phyloP scores from a whole-genome alignment of 1,284 basidiomycete species.

The Xerocomus minutiporus region DNA sequence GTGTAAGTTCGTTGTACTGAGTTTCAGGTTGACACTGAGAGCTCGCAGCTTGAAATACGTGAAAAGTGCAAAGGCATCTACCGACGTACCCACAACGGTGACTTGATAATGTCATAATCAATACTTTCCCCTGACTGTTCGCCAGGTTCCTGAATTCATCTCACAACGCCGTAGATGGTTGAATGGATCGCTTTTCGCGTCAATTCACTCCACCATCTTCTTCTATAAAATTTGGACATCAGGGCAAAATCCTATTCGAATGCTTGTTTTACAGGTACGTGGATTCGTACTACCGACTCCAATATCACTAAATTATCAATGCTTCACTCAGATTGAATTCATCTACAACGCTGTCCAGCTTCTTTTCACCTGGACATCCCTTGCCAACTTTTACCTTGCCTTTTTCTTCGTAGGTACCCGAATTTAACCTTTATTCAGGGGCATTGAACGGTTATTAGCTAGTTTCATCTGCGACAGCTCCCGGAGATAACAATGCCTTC shows the following conservation, averaged over 20 bases:
- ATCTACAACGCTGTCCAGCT: conserved; percentile 79
- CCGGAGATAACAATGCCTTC: conserved; percentile 63
- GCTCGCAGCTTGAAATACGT: conserved; percentile 74
- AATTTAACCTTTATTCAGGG: conserved; percentile 1
- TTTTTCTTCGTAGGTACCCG: conserved; percentile 68
- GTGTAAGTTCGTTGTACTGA: conserved; percentile 45
- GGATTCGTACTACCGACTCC: neutral
- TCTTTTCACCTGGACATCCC: conserved; percentile 78
- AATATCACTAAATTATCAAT: neutral
- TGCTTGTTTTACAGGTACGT: conserved; percentile 66
- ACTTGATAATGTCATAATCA: conserved; percentile 5
- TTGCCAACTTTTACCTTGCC: conserved; percentile 80
- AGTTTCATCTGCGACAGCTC: conserved; percentile 70
- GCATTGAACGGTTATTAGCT: conserved; percentile 40
- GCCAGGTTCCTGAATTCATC: conserved; percentile 78
- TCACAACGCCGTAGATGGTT: conserved; percentile 88
- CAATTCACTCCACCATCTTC: conserved; percentile 80
- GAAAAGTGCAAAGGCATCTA: conserved; percentile 85
- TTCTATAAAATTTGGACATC: conserved; percentile 86
- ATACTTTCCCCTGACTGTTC: neutral
- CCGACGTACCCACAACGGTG: conserved; percentile 80
- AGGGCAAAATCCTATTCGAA: conserved; percentile 85
- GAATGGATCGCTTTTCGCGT: conserved; percentile 85
- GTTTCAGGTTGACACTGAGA: conserved; percentile 9
- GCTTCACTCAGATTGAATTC: conserved; percentile 57